Conservation (phyloP, 73 alveolate genomes). For the Paramecium bursaria region DNA sequence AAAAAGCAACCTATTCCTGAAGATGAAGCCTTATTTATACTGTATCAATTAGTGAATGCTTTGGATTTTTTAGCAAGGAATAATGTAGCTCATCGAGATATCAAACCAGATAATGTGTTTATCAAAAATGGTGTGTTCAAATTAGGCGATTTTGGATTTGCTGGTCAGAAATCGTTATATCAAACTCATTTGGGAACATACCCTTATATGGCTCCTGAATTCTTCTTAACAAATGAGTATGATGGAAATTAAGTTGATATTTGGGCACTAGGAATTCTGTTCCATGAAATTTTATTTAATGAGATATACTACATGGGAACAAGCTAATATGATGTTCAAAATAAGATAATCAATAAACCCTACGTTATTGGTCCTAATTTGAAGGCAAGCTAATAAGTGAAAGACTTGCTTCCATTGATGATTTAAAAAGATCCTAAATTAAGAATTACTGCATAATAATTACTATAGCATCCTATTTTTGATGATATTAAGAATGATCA, state of each 20-base stretch:
- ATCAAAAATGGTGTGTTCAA: conserved; percentile 59
- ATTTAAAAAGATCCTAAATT: not conserved
- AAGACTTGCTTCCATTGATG: conserved; percentile 11
- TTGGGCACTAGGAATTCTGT: conserved; percentile 62
- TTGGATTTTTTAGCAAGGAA: conserved; percentile 25
- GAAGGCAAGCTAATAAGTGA: not conserved
- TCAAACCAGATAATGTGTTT: conserved; percentile 62
- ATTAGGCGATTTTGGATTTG: conserved; percentile 69
- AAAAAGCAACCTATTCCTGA: conserved; percentile 37
- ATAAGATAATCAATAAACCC: conserved; percentile 31
- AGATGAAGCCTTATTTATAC: conserved; percentile 52
- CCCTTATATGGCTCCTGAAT: conserved; percentile 71
- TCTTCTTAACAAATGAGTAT: conserved; percentile 41
- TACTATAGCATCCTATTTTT: conserved; percentile 52
- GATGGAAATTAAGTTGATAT: conserved; percentile 65
- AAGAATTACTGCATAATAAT: conserved; percentile 53
- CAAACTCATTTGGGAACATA: conserved; percentile 64
- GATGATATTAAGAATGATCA: conserved; percentile 17
- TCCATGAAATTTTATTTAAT: conserved; percentile 55
- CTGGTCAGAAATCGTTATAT: conserved; percentile 56
- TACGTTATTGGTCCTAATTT: not conserved
- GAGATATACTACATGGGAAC: conserved; percentile 59
- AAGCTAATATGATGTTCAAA: conserved; percentile 58
- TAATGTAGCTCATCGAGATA: conserved; percentile 64
- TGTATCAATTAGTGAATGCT: conserved; percentile 53